These are phyloP conservation scores for Penicillium freii DNA, from an alignment of 2,329 filamentous ascomycete species.

Conservation along the genomic window DNA sequence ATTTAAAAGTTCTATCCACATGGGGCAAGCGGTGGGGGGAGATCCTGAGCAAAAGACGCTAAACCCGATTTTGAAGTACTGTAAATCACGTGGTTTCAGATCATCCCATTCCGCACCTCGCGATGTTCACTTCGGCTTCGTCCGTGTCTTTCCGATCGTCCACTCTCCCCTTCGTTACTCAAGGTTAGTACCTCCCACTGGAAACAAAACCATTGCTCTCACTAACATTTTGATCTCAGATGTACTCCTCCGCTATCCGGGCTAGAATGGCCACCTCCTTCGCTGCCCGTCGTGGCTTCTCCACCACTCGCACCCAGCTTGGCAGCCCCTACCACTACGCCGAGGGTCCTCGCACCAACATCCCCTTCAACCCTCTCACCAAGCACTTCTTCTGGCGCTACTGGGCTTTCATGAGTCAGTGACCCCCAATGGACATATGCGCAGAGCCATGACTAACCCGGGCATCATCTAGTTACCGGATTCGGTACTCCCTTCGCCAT, in stretches of 20 bases:
- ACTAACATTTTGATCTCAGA: slow-evolving; percentile 52
- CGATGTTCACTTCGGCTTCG: slow-evolving; percentile 24
- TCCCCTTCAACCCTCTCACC: slow-evolving; percentile 94
- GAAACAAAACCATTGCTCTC: slow-evolving; percentile 38
- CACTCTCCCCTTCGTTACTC: slow-evolving; percentile 25
- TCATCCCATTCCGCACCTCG: slow-evolving; percentile 25
- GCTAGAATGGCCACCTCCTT: slow-evolving; percentile 59
- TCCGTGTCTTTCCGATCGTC: slow-evolving; percentile 26
- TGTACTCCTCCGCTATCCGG: slow-evolving; percentile 69
- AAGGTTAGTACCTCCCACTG: slow-evolving; percentile 31
- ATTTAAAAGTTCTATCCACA: slow-evolving; percentile 33
- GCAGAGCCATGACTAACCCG: slow-evolving; percentile 37
- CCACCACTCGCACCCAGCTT: slow-evolving; percentile 80
- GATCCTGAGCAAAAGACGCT: not conserved
- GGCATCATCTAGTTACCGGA: slow-evolving; percentile 49
- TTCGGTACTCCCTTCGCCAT: slow-evolving; percentile 61
- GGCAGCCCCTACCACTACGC: slow-evolving; percentile 96
- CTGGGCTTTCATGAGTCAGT: slow-evolving; percentile 74
- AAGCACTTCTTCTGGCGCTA: slow-evolving; percentile 80
- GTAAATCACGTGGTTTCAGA: slow-evolving; percentile 11
- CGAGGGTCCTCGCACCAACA: slow-evolving; percentile 89
- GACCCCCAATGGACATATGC: slow-evolving; percentile 1
- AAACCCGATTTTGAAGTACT: not conserved
- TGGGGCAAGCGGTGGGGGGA: slow-evolving; percentile 28
- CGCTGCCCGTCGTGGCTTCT: slow-evolving; percentile 89